Evolutionary conservation across 2,329 filamentous ascomycete genomes (phyloP), one percentile per base, ranked within the genome.

Genomic region (Sporothrix globosa): DNA sequence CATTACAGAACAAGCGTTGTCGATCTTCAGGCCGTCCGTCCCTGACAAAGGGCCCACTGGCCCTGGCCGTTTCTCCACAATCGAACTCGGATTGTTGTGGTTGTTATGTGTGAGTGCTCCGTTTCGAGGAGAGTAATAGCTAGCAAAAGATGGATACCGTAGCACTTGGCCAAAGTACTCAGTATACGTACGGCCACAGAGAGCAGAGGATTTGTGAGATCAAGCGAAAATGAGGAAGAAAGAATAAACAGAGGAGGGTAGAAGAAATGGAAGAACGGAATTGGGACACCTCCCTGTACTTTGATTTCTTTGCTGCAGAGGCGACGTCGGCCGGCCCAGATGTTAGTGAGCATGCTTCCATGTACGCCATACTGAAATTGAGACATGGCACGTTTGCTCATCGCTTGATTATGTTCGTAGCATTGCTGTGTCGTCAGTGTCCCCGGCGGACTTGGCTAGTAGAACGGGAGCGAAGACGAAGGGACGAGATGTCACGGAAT

Each of bases 381-480:
- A 71, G 66, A 71, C 69, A 71, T 56, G 54, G 58, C 56, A 68
- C 30, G 61, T 50, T 52, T 56, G 48, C 34, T 48, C 27, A 11
- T 66, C 21, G 56, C 17, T 41, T 52, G 68, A 56, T 69, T 46
- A 19, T 27, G 39, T 19, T 13, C 58, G 58, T 61, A 27, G 21
- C 58, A 46, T 46, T 46, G 21, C 11, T 61, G 39, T 61, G 21
- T 61, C 58, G 58, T 61, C 58, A 46, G 39, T 39, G 58, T 19
- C 17, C 14, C 21, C 17, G n/a, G 58, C 13, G 6, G 21, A 63
- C 39, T 46, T 46, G 58, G 68, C 68, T 63, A 30, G 56, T 60
- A 58, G 52, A 17, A 63, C 6, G 39, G 21, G 39, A 46, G 39
- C 17, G 21, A 46, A 7, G 21, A 63, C n/a, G 19, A 27, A 63